Base-by-base conservation (phyloP, 2,329 filamentous ascomycete species). In the Cercospora sp. region DNA sequence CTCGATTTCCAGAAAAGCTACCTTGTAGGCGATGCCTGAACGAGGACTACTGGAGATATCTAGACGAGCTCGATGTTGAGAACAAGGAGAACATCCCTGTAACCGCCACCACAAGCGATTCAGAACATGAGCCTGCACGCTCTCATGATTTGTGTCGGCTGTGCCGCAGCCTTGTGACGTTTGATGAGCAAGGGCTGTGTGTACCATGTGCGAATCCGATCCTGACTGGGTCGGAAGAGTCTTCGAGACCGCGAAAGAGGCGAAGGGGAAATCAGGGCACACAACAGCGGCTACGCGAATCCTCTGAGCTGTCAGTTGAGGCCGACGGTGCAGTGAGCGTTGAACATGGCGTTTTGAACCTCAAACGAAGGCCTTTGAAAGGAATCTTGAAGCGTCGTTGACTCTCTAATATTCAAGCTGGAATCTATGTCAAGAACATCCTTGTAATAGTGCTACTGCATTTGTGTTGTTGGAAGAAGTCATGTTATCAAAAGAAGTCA, bases 171-270 rank as follows among this genome's bases (percentile, higher is more conserved):
- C 32, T 58, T 2, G 51, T 64, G 30, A 51, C 49, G 18, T 58
- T 18, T 45, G 62, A 64, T 58, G 62, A 49, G 18, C 62, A 58
- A 1, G 62, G 51, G 2, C 16, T 64, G 6, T 58, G 62, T 28
- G 55, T 64, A 28, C 32, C 62, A 12, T 64, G 62, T 28, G 62
- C 62, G 12, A 64, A 64, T 16, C 61, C 61, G n/a, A 40, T 64
- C 12, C 21, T 64, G 21, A n/a, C 18, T 55, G 61, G 61, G 21
- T n/a, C 24, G 8, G 18, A 30, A 13, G 16, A 53, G 13, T n/a
- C 18, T 37, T 28, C 13, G 12, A 53, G 51, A 18, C 24, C 18
- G 18, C 16, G 28, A 6, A 62, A 43, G 26, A 62, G 24, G 34
- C 40, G 16, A 10, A 61, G 21, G 5, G 28, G 5, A 26, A 34